These are phyloP conservation scores for Trichoderma polysporum DNA, from an alignment of 2,329 filamentous ascomycete species.

Conservation along the genomic window DNA sequence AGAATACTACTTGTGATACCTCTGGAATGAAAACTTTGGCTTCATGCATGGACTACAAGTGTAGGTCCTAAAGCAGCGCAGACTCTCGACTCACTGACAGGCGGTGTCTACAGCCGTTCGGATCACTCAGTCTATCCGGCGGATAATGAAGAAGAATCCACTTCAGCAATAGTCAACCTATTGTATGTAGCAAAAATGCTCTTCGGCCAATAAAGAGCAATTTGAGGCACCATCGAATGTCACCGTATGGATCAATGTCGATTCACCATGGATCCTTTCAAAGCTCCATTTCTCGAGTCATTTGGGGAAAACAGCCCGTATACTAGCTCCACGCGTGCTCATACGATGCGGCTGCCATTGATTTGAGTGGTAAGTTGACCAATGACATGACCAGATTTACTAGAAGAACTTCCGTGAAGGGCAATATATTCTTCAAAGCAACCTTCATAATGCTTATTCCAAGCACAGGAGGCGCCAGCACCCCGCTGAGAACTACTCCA, in stretches of 20 bases:
- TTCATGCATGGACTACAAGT: background rate
- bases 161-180: background rate
- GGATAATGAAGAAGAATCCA: background rate
- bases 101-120: background rate
- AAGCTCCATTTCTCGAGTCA: background rate
- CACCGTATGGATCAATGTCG: background rate
- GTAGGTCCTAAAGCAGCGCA: background rate
- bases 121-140: conserved; percentile 5
- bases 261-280: background rate
- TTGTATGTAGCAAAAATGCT: background rate
- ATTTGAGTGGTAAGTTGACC: background rate
- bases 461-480: background rate
- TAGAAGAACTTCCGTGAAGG: background rate
- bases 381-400: background rate
- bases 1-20: background rate
- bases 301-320: background rate
- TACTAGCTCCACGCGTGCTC: background rate
- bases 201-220: background rate
- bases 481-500: no score
- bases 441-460: background rate
- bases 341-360: background rate
- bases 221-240: background rate
- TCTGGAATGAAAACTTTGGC: background rate
- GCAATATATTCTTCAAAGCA: background rate
- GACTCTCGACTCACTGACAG: background rate